Evolutionary conservation across 345 rosid species (phyloP).

Genomic region (Cardamine occulta): DNA sequence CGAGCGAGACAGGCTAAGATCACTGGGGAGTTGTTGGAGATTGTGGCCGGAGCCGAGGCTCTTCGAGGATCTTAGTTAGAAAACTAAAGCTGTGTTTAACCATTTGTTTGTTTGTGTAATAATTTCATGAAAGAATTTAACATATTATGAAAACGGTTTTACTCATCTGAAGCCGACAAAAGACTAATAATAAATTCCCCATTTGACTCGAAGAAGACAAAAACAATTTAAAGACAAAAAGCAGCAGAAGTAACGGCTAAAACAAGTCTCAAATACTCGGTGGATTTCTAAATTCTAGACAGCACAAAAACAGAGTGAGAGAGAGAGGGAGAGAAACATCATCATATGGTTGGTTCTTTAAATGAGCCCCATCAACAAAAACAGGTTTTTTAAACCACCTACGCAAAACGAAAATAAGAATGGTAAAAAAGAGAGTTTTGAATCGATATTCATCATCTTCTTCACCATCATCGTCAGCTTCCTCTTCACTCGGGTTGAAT

Average conservation of each 20-base stretch:
- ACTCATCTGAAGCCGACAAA: neutral
- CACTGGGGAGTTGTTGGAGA: slow-evolving; percentile 79
- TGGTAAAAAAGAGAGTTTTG: slow-evolving; percentile 36
- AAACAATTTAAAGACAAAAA: neutral
- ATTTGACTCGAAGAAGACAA: slow-evolving; percentile 6
- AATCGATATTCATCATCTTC: slow-evolving; percentile 33
- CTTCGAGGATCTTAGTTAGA: slow-evolving; percentile 41
- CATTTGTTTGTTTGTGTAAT: slow-evolving; percentile 9
- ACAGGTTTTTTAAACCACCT: slow-evolving; percentile 39
- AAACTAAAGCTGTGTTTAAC: neutral
- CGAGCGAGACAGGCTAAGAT: slow-evolving; percentile 76
- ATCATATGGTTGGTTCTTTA: slow-evolving; percentile 39
- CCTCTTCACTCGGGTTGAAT: slow-evolving; percentile 30
- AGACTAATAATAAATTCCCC: neutral
- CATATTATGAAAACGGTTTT: neutral
- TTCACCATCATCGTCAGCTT: slow-evolving; percentile 29
- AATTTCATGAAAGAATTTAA: neutral
- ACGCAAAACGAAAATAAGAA: slow-evolving; percentile 37
- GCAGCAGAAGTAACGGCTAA: slow-evolving; percentile 24
- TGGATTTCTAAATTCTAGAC: slow-evolving; percentile 42
- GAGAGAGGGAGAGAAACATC: slow-evolving; percentile 24
- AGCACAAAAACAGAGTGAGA: slow-evolving; percentile 22
- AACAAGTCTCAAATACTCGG: slow-evolving; percentile 41
- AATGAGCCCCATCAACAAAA: slow-evolving; percentile 41
- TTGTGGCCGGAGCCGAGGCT: slow-evolving; percentile 89